phyloP scores from a whole-genome alignment of 2,329 filamentous ascomycete genomes.

The Cytospora piceicola region DNA sequence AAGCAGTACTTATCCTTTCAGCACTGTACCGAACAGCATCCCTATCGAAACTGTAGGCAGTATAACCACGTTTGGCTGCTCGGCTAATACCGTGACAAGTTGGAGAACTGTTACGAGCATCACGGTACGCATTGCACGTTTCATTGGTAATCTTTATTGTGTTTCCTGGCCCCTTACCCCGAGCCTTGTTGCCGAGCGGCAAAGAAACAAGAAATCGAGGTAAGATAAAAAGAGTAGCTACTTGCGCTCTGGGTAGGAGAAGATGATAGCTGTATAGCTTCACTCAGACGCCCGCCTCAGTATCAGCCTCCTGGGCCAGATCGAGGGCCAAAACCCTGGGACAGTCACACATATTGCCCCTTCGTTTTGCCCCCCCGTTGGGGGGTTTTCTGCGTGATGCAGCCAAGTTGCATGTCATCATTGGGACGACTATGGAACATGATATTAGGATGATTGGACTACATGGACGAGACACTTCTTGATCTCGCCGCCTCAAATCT shows the following conservation, averaged over 20 bases:
- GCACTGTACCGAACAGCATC: background rate
- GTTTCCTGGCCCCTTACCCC: too few relatives aligned
- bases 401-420: background rate
- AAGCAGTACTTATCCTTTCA: background rate
- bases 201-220: too few relatives aligned
- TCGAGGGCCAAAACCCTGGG: background rate
- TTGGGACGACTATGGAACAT: background rate
- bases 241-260: background rate
- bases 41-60: background rate
- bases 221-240: too few relatives aligned
- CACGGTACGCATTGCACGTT: constrained; percentile 2
- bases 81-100: constrained; percentile 14
- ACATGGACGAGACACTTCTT: background rate
- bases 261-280: background rate
- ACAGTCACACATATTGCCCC: background rate
- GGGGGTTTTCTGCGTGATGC: background rate
- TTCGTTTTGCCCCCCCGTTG: background rate
- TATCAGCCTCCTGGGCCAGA: background rate
- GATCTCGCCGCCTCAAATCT: background rate
- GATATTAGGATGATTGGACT: background rate
- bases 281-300: background rate
- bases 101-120: constrained; percentile 21
- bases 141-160: background rate
- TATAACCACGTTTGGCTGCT: constrained; percentile 12
- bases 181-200: too few relatives aligned